Percentiles rank a stretch among this genome's conserved stretches.
These are phyloP conservation scores for Russula lepida DNA, from an alignment of 768 basidiomycete species.

Conservation along the genomic window DNA sequence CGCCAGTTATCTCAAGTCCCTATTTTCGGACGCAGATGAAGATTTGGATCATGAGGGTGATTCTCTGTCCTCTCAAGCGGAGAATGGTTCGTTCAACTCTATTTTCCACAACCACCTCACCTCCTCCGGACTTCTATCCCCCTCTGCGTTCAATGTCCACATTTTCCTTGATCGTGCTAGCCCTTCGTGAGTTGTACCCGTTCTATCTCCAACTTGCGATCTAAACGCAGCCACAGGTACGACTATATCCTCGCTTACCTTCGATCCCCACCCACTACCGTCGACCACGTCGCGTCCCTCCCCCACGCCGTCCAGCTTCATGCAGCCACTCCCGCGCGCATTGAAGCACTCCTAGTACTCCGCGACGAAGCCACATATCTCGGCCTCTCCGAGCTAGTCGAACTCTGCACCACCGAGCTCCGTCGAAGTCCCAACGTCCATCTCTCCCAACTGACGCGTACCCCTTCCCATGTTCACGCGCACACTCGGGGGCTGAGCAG, in stretches of 20 bases:
- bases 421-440: conserved; percentile 32
- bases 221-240: conserved; percentile 40
- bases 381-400: conserved; percentile 54
- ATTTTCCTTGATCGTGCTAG: conserved; percentile 77
- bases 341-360: conserved; percentile 61
- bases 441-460: conserved; percentile 16
- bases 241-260: conserved; percentile 63
- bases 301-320: conserved; percentile 51
- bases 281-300: conserved; percentile 43
- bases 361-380: conserved; percentile 74
- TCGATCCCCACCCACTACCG: conserved; percentile 42
- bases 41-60: conserved; percentile 38
- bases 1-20: conserved; percentile 31
- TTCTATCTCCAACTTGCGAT: not conserved
- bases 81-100: conserved; percentile 35
- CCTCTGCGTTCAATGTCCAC: conserved; percentile 43
- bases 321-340: conserved; percentile 31
- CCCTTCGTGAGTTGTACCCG: conserved; percentile 51
- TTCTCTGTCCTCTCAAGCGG: conserved; percentile 48
- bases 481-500: conserved; percentile 40
- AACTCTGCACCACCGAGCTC: conserved; percentile 62
- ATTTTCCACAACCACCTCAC: conserved; percentile 57
- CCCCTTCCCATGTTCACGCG: conserved; percentile 26
- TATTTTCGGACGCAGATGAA: conserved; percentile 27
- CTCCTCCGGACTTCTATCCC: conserved; percentile 46